A percentile compares a stretch with the other conserved stretches of the same genome.
Evolutionary conservation across 2,329 filamentous ascomycete species (phyloP).

Genomic region (Paramyrothecium roridum): DNA sequence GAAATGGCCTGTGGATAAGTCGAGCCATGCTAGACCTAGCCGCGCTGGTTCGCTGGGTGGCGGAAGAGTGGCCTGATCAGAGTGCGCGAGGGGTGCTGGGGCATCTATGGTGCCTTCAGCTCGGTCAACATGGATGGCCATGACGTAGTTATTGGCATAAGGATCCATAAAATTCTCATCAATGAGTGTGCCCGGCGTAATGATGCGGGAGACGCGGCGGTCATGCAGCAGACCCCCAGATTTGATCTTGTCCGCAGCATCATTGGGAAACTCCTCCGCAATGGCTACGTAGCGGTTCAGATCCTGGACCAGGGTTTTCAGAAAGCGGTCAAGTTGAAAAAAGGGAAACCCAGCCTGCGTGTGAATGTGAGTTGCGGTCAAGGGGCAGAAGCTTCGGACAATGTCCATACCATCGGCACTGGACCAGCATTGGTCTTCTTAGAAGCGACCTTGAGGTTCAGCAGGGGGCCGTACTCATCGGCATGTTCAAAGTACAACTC

Average conservation of each 20-base stretch:
- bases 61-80: conserved; percentile 10
- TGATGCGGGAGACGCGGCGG: conserved; percentile 77
- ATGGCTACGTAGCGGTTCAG: conserved; percentile 88
- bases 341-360: conserved; percentile 83
- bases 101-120: not conserved
- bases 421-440: conserved; percentile 76
- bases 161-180: conserved; percentile 98
- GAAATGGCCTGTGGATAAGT: conserved; percentile 93
- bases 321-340: conserved; percentile 86
- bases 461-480: conserved; percentile 77
- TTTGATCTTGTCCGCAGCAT: conserved; percentile 65
- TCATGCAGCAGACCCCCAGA: conserved; percentile 80
- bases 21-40: conserved; percentile 87
- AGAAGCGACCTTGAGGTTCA: conserved; percentile 82
- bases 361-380: conserved; percentile 7
- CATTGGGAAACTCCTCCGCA: conserved; percentile 85
- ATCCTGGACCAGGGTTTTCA: conserved; percentile 91
- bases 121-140: conserved; percentile 65
- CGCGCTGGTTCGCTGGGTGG: conserved; percentile 18
- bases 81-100: conserved; percentile 1
- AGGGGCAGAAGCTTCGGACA: conserved; percentile 7
- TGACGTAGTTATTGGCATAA: conserved; percentile 87
- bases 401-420: conserved; percentile 72
- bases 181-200: conserved; percentile 93
- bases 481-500: conserved; percentile 98